These are phyloP conservation scores for Colletotrichum karsti DNA, from an alignment of 2,329 filamentous ascomycete species.

Conservation along the genomic window DNA sequence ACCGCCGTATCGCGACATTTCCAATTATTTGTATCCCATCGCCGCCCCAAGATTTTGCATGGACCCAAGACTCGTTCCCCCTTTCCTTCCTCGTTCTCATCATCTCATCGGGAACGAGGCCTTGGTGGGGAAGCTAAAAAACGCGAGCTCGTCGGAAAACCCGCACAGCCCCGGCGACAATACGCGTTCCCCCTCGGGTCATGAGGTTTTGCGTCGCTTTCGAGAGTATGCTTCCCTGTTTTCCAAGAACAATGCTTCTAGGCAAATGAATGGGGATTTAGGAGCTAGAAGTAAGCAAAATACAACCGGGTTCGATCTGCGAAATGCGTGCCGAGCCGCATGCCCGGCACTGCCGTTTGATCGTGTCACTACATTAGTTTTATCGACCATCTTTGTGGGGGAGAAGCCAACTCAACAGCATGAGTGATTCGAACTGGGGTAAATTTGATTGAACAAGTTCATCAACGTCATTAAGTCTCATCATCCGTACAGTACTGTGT, in stretches of 20 bases:
- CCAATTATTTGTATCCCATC: too few relatives aligned
- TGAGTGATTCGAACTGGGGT: background rate
- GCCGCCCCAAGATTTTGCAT: background rate
- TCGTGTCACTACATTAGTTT: too few relatives aligned
- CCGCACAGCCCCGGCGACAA: background rate
- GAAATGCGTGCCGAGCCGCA: too few relatives aligned
- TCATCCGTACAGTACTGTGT: constrained; percentile 22
- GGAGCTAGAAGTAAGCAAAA: too few relatives aligned
- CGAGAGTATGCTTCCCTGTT: background rate
- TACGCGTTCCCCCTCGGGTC: background rate
- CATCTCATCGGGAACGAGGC: background rate
- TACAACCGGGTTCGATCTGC: too few relatives aligned
- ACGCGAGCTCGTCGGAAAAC: background rate
- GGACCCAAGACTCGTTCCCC: background rate
- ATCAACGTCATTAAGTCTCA: constrained; percentile 23
- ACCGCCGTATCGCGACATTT: too few relatives aligned
- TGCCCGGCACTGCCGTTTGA: too few relatives aligned
- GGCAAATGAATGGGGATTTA: too few relatives aligned
- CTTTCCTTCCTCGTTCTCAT: background rate
- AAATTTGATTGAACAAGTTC: background rate
- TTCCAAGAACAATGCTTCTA: background rate
- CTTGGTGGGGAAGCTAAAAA: background rate
- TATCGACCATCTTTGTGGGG: too few relatives aligned
- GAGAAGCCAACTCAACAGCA: too few relatives aligned
- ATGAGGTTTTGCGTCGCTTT: background rate